Evolutionary conservation across 495 filamentous ascomycete species (phyloP), one percentile per base, ranked within the genome.

Genomic region (Podospora pseudoanserina): DNA sequence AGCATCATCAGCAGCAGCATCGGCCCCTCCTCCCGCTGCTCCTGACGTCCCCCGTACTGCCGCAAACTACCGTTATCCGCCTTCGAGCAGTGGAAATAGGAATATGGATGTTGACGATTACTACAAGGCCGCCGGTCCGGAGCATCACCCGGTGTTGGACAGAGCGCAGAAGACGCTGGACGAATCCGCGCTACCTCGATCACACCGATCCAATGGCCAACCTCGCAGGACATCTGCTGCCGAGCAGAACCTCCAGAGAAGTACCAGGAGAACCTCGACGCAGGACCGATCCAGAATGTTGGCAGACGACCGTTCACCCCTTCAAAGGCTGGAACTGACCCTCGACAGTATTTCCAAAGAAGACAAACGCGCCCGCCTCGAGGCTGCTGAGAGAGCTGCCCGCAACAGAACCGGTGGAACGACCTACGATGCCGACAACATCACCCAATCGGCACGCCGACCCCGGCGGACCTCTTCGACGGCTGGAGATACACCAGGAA

Each of bases 321-420:
- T 99, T 26, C 95, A 98, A 76, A 93, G 89, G 77, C 87, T 99
- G 64, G 95, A 97, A 79, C 86, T 90, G 54, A 93, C 92, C 64
- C 82, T 97, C 66, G 88, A 87, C 76, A 92, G 91, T 76, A 93
- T 97, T 72, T 96, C 89, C 76, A 97, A 96, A 76, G 92, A 96
- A 73, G 93, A 96, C 74, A 96, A 92, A 75, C 85, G 91, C 67
- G 91, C 91, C 2, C 86, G 90, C 60, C 86, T 90, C n/a, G 84
- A 92, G 77, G 89, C 93, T 74, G 90, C 91, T 2, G 93, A 97
- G 73, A 67, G 71, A 60, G 69, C 68, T 26, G 73, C 68, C 79
- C 79, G 88, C 81, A 83, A 86, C 65, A 81, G 77, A 70, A 79
- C 78, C 28, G 80, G 77, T 26, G 70, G 60, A 11, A 61, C 63